phyloP scores from a whole-genome alignment of 148 eudicot species.

The Chenopodium quinoa region DNA sequence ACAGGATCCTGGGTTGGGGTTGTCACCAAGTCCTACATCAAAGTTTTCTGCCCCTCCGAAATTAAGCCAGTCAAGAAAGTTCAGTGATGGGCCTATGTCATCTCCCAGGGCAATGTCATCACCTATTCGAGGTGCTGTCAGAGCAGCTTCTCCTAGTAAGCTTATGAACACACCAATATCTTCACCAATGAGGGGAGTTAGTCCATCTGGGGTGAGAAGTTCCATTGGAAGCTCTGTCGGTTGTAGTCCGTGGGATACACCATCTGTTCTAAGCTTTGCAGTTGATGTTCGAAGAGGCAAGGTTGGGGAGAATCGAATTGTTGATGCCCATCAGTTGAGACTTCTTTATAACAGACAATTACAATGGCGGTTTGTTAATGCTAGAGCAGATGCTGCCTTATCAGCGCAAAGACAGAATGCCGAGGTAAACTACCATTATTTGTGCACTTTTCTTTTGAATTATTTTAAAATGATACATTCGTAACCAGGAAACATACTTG shows the following conservation, averaged over 20 bases:
- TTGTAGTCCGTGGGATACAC: conserved; percentile 60
- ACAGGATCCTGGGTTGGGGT: conserved; percentile 78
- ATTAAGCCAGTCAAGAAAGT: conserved; percentile 52
- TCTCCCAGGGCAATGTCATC: conserved; percentile 79
- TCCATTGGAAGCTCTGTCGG: conserved; percentile 47
- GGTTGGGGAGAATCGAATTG: conserved; percentile 82
- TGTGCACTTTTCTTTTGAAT: conserved; percentile 18
- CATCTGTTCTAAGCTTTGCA: conserved; percentile 87
- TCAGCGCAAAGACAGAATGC: conserved; percentile 69
- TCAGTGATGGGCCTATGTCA: conserved; percentile 50
- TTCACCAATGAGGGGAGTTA: conserved; percentile 66
- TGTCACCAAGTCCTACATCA: conserved; percentile 57
- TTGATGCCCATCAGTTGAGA: conserved; percentile 82
- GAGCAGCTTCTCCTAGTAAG: conserved; percentile 81
- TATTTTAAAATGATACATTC: not conserved
- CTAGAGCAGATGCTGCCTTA: conserved; percentile 73
- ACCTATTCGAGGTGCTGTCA: conserved; percentile 54
- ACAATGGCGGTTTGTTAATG: conserved; percentile 98
- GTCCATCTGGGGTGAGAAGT: conserved; percentile 73
- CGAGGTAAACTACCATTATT: conserved; percentile 49
- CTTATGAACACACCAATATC: conserved; percentile 43
- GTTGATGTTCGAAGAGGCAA: conserved; percentile 95
- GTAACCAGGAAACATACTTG: not conserved
- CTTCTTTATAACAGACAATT: conserved; percentile 82
- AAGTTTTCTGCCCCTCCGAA: conserved; percentile 58